Evolutionary conservation across 164 flowering plant species (phyloP), one percentile per base, ranked within the genome.

Genomic region (Tinospora cordifolia): DNA sequence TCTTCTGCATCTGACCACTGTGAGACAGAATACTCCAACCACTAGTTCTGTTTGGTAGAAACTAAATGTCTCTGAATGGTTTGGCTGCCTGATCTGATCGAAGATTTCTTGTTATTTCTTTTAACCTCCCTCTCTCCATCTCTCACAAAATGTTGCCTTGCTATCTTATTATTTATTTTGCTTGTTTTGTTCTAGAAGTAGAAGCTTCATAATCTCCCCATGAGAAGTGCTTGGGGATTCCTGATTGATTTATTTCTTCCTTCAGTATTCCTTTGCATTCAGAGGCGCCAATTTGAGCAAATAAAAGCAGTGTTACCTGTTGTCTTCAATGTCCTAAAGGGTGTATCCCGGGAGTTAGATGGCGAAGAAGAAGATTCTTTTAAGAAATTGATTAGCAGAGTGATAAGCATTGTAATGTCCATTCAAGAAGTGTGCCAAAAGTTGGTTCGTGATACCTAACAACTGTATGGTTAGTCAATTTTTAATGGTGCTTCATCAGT

Each of bases 241-340:
- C 54, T 68, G 17, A 65, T 40, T 14, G 27, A 19, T 65, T 62
- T 34, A 27, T 72, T 75, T 69, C 65, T 51, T 70, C 63, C 72
- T 85, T 68, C 88, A 91, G 97, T 85, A 36, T 73, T 91, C 49
- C 74, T 75, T 59, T 74, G 78, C 63, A 79, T 88, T 60, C 76
- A 76, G 76, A 90, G 97, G 79, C 89, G 88, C 40, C 95, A 84
- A 63, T 89, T 86, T 81, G 92, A 88, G 81, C 94, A 89, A 76
- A 71, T 86, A 58, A 85, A 83, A 79, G 79, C 30, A 62, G 83
- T 83, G 40, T 66, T 83, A 54, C 87, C 86, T 41, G 70, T 78
- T 36, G 68, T 87, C 47, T 80, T 85, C n/a, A 80, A 73, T 67
- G 81, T 77, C 68, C 41, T 80, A 71, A 69, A 73, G 62, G 57